Conservation (phyloP, 345 rosid genomes). For the Salix udensis region DNA sequence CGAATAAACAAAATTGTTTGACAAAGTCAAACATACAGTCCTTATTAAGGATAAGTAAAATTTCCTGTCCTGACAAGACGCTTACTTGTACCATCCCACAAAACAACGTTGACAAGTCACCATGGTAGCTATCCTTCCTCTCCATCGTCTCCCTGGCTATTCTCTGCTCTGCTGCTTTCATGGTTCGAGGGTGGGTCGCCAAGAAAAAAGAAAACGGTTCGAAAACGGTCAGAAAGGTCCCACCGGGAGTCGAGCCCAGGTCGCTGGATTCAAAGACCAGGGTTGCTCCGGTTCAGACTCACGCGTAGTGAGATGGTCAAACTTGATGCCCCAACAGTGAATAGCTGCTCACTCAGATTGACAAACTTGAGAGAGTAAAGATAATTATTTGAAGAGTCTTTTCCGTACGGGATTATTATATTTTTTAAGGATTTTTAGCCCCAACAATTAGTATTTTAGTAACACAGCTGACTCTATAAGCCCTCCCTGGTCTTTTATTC, state of each 20-base stretch:
- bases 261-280: constrained; percentile 99
- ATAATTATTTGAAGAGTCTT: not conserved
- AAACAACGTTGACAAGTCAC: not conserved
- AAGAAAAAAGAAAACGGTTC: too few relatives aligned
- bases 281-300: constrained; percentile 39
- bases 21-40: not conserved
- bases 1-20: not conserved
- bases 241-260: constrained; percentile 98
- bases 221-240: constrained; percentile 35
- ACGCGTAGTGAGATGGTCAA: not conserved
- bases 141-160: not conserved
- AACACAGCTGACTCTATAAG: too few relatives aligned
- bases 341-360: not conserved
- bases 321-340: not conserved
- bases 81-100: too few relatives aligned
- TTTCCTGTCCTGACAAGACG: not conserved
- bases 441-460: not conserved
- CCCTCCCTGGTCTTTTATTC: too few relatives aligned
- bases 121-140: not conserved
- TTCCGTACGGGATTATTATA: not conserved
- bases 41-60: not conserved
- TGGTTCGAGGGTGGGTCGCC: not conserved
- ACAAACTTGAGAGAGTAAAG: not conserved
- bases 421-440: too few relatives aligned
- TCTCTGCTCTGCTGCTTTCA: not conserved